Conservation (phyloP, 2,329 filamentous ascomycete species). For the Coniella lustricola region DNA sequence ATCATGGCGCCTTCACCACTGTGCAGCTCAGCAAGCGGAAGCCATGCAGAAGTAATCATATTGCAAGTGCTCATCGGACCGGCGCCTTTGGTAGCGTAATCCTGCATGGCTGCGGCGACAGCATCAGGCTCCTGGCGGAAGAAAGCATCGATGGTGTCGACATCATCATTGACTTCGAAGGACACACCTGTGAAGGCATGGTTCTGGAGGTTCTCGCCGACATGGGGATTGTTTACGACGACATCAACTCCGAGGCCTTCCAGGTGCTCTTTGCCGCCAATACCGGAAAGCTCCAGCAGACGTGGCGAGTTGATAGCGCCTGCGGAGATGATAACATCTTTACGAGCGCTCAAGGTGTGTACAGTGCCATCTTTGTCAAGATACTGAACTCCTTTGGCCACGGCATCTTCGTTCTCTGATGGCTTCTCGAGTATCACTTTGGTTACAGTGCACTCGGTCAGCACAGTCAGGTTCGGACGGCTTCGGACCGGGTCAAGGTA, state of each 20-base stretch:
- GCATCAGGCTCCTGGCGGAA: slow-evolving; percentile 9
- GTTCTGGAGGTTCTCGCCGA: slow-evolving; percentile 55
- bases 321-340: slow-evolving; percentile 72
- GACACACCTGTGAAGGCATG: slow-evolving; percentile 26
- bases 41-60: slow-evolving; percentile 18
- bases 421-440: too few relatives aligned
- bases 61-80: slow-evolving; percentile 6
- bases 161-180: slow-evolving; percentile 1
- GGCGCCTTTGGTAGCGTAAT: slow-evolving; percentile 1
- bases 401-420: too few relatives aligned
- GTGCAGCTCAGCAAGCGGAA: slow-evolving; percentile 4
- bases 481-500: slow-evolving; percentile 89
- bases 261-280: slow-evolving; percentile 49
- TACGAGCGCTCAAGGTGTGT: slow-evolving; percentile 55
- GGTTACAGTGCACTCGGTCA: slow-evolving; percentile 76
- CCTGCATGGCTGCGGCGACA: slow-evolving; percentile 6
- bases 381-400: too few relatives aligned
- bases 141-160: slow-evolving; percentile 7
- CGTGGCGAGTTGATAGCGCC: slow-evolving; percentile 78
- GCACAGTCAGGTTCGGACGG: slow-evolving; percentile 73
- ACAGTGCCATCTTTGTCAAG: slow-evolving; percentile 48
- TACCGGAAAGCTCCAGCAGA: slow-evolving; percentile 50
- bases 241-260: slow-evolving; percentile 45
- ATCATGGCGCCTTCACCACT: not conserved
- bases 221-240: slow-evolving; percentile 51